Base-by-base conservation (phyloP, 805 yeast species). In the Candida awuae region DNA sequence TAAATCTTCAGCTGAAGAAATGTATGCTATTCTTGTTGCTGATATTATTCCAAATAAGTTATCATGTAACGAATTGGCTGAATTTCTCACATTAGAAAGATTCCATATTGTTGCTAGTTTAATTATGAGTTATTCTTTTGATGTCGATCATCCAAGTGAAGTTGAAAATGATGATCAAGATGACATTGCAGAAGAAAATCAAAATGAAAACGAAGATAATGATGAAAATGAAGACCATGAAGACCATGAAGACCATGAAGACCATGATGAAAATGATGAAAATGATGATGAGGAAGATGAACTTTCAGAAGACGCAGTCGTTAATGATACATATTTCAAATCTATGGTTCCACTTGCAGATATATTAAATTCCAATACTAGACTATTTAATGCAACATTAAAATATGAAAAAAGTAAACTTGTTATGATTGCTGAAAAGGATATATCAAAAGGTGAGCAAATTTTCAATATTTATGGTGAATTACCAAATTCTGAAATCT, bases 281-380 rank as follows among this genome's bases (percentile, higher is more conserved):
- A 58, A 47, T 1, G 57, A 54, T 8, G 49, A 41, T 7, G 48
- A 43, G 2, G 39, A 39, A 16, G 28, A 34, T 6, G 18, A 16
- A 8, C 35, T 35, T 2, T 30, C 30, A 6, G 32, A 32, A n/a
- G 68, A 63, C 35, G 52, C 49, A 12, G 37, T 55, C 14, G 42
- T 40, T 23, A 31, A 33, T 13, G 61, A 57, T 29, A 14, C 67
- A 4, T 73, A 66, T 43, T 63, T 70, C 47, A 88, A 88, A 55
- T 80, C 94, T 1, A 81, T 92, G 95, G 86, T 88, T 3, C 95
- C 97, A 0, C 63, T 87, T 33, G 97, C 97, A 0, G 98, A 90
- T 55, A 78, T 85, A 17, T 63, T 92, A 43, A 90, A 92, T 54
- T 85, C 96, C 1, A 92, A 88, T 53, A 82, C 95, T 1, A 68